Base-by-base conservation (phyloP, 257 asterid species). In the Ballota nigra region DNA sequence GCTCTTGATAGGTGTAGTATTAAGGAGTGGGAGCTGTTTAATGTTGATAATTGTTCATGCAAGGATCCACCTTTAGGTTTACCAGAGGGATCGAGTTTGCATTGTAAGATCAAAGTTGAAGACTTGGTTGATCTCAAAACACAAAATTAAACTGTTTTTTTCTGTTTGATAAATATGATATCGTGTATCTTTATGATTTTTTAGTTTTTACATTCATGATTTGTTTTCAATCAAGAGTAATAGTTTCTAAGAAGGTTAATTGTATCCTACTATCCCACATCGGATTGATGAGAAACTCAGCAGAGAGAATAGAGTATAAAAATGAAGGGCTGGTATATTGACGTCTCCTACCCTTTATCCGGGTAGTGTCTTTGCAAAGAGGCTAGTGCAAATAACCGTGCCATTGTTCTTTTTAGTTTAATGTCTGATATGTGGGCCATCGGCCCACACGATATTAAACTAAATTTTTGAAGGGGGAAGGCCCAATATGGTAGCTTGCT, bases 11-110 rank as follows among this genome's bases (percentile, higher is more conserved):
- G 80, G 63, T 91, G 98, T 60, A 36, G 86, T 29, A 85, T 94
- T 77, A 84, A 89, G 79, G 92, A 89, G 70, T 91, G 97, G 97
- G 98, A 91, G 83, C 81, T 94, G 15, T 94, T 82, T 71, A 57
- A 13, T 53, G 98, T 94, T 36, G 97, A 94, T 72, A 94, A 94
- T 69, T 85, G 85, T 61, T 89, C 82, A 0, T 94, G 97, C 52
- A 61, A 74, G 74, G 75, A 87, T 81, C 87, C 95, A 26, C 97
- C 97, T 20, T 75, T 94, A 26, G 94, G 89, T 33, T 71, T 87
- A 77, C 96, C 96, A 0, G 90, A 85, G 64, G 96, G 89, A 64
- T 85, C 92, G 7, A 75, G 89, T 8, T 69, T 93, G 86, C 96
- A 89, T 78, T 24, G 8, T 23, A 84, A 78, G 77, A 80, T 90